A percentile compares a stretch with the other conserved stretches of the same genome.
These are phyloP conservation scores for Suillus clintonianus DNA, from an alignment of 768 basidiomycete genomes.

Conservation along the genomic window DNA sequence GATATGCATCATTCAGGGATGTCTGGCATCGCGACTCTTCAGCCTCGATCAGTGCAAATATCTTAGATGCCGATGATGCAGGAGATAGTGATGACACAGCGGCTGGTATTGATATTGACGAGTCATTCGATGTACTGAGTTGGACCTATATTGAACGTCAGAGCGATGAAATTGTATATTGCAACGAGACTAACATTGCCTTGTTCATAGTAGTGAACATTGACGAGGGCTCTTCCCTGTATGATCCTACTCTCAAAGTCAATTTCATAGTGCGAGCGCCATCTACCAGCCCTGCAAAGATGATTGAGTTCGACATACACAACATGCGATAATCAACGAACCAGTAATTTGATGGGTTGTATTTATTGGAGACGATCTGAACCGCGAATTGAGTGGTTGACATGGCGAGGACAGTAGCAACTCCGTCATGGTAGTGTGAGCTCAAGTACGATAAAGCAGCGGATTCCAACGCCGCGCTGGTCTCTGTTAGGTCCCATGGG, in stretches of 20 bases:
- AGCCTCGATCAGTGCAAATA: conserved; percentile 77
- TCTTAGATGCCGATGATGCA: conserved; percentile 59
- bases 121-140: conserved; percentile 71
- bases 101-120: conserved; percentile 64
- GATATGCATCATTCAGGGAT: conserved; percentile 79
- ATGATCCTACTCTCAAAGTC: conserved; percentile 66
- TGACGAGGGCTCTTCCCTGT: conserved; percentile 72
- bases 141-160: conserved; percentile 65
- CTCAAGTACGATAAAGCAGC: conserved; percentile 67
- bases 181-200: conserved; percentile 69
- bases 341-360: conserved; percentile 94
- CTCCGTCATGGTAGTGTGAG: conserved; percentile 84
- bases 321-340: conserved; percentile 32
- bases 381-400: conserved; percentile 57
- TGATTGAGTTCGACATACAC: background rate
- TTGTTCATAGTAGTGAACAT: conserved; percentile 97
- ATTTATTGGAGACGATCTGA: conserved; percentile 93
- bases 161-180: background rate
- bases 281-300: conserved; percentile 81
- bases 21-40: conserved; percentile 82
- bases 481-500: background rate
- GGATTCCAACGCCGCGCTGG: conserved; percentile 70
- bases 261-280: conserved; percentile 86
- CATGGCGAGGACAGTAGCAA: conserved; percentile 68
- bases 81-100: conserved; percentile 56